Conservation (phyloP, 2,329 filamentous ascomycete genomes). For the Lachnellula subtilissima region DNA sequence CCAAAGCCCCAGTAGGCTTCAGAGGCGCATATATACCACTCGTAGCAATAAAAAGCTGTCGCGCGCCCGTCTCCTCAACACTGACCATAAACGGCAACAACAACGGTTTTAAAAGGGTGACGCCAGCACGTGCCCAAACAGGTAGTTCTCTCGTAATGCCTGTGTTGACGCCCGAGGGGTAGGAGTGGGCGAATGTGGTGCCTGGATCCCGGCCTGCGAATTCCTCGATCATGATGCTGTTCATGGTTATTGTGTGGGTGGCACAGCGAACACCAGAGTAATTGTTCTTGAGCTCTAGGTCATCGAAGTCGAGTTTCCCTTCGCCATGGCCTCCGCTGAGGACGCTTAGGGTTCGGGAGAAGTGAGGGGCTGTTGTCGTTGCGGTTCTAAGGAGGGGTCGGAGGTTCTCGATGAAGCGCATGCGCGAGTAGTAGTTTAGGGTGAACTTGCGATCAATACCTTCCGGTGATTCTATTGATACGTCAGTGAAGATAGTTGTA, state of each 20-base stretch:
- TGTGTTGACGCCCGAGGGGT: slow-evolving; percentile 44
- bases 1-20: slow-evolving; percentile 10
- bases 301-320: slow-evolving; percentile 41
- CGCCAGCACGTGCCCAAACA: slow-evolving; percentile 11
- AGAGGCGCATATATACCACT: slow-evolving; percentile 25
- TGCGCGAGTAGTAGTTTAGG: slow-evolving; percentile 49
- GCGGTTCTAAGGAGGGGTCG: slow-evolving; percentile 45
- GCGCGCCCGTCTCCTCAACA: slow-evolving; percentile 23
- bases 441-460: slow-evolving; percentile 26
- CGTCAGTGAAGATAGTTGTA: not conserved
- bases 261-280: slow-evolving; percentile 20
- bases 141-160: slow-evolving; percentile 35
- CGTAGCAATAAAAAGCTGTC: slow-evolving; percentile 27
- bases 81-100: slow-evolving; percentile 12
- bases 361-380: slow-evolving; percentile 33
- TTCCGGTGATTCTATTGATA: slow-evolving; percentile 22
- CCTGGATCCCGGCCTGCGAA: slow-evolving; percentile 42
- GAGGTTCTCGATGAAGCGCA: slow-evolving; percentile 52
- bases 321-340: slow-evolving; percentile 46
- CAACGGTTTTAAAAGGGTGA: slow-evolving; percentile 15
- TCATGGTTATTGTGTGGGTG: slow-evolving; percentile 28
- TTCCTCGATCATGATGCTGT: slow-evolving; percentile 47
- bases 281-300: slow-evolving; percentile 33
- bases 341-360: slow-evolving; percentile 53
- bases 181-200: slow-evolving; percentile 46